Base-by-base conservation (phyloP, 495 filamentous ascomycete genomes). In the Aspergillus conjunctus region DNA sequence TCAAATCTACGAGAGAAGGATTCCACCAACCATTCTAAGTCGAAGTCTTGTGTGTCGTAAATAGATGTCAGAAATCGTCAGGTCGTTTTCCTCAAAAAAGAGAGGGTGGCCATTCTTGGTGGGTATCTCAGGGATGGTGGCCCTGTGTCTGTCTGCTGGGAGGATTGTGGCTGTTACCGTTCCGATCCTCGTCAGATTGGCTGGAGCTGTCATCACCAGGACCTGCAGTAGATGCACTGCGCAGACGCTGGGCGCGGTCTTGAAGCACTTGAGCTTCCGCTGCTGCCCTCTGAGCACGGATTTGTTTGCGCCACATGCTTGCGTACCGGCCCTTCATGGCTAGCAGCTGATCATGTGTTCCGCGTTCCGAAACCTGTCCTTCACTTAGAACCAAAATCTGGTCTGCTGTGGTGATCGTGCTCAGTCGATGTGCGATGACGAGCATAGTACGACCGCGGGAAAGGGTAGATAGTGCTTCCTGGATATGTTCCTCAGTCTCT, bases 301-400 rank as follows among this genome's bases (percentile, higher is more conserved):
- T 92, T 69, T 98, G 94, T 73, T 96, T 96, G 68, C 86, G 85
- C 94, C 94, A 98, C 94, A 98, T 97, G 59, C 84, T 88, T 18
- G 88, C 85, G 66, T 98, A 98, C 37, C 87, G 82, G 26, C 91
- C 92, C 32, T 89, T 88, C 62, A 83, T 71, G 5, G 83, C 87
- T 3, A 98, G 79, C 2, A 98, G 81, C 62, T 96, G 86, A 44
- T 91, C 81, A 69, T 98, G 94, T 4, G 90, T 96, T 31, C 94
- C 94, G 18, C 83, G 82, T 77, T 98, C 94, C 3, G 81, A 84
- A 18, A 98, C 91, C 59, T 83, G 83, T 32, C 94, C 94, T 63
- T 89, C 85, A 65, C 93, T 87, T 10, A 98, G 77, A n/a, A 96
- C 92, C 37, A 98, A 78, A 62, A 98, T 98, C 64, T 95, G 94